Percentiles rank a stretch among this genome's conserved stretches.
These are phyloP conservation scores for Lithohypha guttulata DNA, from an alignment of 2,329 filamentous ascomycete species.

Conservation along the genomic window DNA sequence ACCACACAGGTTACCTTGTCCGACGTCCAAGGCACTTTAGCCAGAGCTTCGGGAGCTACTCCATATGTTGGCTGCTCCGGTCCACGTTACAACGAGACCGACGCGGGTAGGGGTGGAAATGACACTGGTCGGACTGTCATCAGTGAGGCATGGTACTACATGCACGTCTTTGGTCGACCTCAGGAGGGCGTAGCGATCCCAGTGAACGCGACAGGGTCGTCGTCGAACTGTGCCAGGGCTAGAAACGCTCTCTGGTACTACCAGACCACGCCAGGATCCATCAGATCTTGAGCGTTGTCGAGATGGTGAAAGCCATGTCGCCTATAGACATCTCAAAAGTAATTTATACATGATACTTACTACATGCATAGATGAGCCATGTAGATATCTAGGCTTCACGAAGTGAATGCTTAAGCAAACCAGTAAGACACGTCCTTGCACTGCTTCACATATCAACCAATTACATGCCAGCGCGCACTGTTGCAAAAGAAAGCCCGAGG, in stretches of 20 bases:
- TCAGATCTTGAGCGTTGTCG: constrained; percentile 3
- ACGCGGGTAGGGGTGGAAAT: constrained; percentile 41
- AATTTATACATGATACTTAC: no score
- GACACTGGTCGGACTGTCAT: constrained; percentile 50
- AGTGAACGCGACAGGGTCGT: constrained; percentile 20
- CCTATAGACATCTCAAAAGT: no score
- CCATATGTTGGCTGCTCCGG: constrained; percentile 55
- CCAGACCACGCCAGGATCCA: constrained; percentile 12
- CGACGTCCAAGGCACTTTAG: constrained; percentile 43
- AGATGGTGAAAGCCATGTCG: no score
- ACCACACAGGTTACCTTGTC: constrained; percentile 44
- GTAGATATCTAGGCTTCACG: no score
- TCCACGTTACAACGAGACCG: constrained; percentile 50
- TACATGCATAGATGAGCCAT: no score
- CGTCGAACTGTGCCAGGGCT: constrained; percentile 20
- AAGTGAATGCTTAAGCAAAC: no score
- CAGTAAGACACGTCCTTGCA: no score
- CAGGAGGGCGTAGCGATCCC: constrained; percentile 42
- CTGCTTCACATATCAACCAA: no score
- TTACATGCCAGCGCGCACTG: no score
- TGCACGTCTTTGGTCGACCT: constrained; percentile 45
- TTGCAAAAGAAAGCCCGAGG: no score
- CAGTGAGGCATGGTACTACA: constrained; percentile 57
- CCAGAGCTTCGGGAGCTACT: constrained; percentile 40
- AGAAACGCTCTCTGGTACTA: constrained; percentile 20